Evolutionary conservation across 1,284 basidiomycete species (phyloP), one percentile per base, ranked within the genome.

Genomic region (Apiotrichum akiyoshidainum): DNA sequence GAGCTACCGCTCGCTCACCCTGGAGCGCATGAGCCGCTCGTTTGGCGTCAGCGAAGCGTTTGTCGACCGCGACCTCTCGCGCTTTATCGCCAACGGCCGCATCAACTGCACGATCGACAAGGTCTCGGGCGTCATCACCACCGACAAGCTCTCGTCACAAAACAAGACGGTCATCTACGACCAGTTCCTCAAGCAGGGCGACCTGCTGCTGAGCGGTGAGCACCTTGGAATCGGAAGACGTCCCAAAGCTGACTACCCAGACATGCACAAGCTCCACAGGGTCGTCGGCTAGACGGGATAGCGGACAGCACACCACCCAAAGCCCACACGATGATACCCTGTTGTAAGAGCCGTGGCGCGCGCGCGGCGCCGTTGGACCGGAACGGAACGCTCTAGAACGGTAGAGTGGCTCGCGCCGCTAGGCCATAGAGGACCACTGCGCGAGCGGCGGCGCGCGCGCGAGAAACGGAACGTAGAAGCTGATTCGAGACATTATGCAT

Each of bases 41-140:
- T 99, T 99, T 67, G 95, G 95, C 31, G 94, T 98, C 37, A 86
- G 86, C 54, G 83, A 88, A 46, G 86, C 87, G 13, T 98, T 94
- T 69, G 86, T 98, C 51, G 94, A 98, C 74, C 85, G 89, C 62
- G 94, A 99, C 70, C 83, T 98, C 39, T 92, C 92, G 19, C 85
- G 88, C 8, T 96, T 98, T 80, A 98, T 99, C 68, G 88, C 94
- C 2, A 85, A 86, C 17, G 90, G 90, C n/a, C 83, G 94, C 14
- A 79, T 98, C 50, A 87, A 92, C 61, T 92, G 89, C 68, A 87
- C 89, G 10, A 97, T 99, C 65, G 94, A 98, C 82, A 92, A 92
- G 73, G 95, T 97, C 35, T 83, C 89, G 59, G 92, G 92, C 0
- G 84, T 97, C 34, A 92, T 98, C 13, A 91, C 94, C 79, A 98